A percentile compares a stretch with the other conserved stretches of the same genome.
These are phyloP conservation scores for Cystofilobasidium capitatum DNA, from an alignment of 768 basidiomycete genomes.

Conservation along the genomic window DNA sequence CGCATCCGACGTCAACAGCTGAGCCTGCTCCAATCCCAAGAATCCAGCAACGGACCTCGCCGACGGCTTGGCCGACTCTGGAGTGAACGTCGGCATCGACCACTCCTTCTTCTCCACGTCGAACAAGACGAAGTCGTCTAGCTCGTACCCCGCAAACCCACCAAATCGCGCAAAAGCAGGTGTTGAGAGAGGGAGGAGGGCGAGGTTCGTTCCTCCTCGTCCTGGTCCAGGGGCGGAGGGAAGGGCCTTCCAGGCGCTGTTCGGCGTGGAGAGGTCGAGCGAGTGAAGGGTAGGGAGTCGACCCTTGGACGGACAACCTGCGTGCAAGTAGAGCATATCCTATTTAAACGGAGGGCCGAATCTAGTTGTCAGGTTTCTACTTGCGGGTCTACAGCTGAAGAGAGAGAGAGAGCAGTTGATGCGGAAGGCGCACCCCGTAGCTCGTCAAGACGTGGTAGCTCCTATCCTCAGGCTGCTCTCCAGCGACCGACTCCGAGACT, in stretches of 20 bases:
- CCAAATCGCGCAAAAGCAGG: slow-evolving; percentile 42
- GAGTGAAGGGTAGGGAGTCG: slow-evolving; percentile 41
- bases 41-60: slow-evolving; percentile 41
- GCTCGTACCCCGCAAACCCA: slow-evolving; percentile 37
- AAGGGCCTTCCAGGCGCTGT: slow-evolving; percentile 37
- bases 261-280: slow-evolving; percentile 32
- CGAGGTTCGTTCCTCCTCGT: slow-evolving; percentile 44
- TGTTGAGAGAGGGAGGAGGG: slow-evolving; percentile 31
- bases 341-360: slow-evolving; percentile 28
- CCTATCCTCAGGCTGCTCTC: slow-evolving; percentile 38
- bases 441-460: slow-evolving; percentile 42
- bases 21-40: slow-evolving; percentile 29
- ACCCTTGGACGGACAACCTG: slow-evolving; percentile 42
- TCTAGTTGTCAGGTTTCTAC: not conserved
- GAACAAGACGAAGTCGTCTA: slow-evolving; percentile 42
- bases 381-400: not conserved
- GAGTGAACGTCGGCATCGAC: slow-evolving; percentile 30
- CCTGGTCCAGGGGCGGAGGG: slow-evolving; percentile 40
- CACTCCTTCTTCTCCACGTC: slow-evolving; percentile 33
- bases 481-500: slow-evolving; percentile 6
- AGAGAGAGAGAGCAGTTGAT: not conserved
- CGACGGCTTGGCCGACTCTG: slow-evolving; percentile 37
- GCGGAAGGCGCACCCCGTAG: slow-evolving; percentile 33
- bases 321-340: slow-evolving; percentile 42
- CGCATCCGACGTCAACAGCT: slow-evolving; percentile 9